Evolutionary conservation across 106 monocot species (phyloP).

Genomic region (Dendrobium officinale): DNA sequence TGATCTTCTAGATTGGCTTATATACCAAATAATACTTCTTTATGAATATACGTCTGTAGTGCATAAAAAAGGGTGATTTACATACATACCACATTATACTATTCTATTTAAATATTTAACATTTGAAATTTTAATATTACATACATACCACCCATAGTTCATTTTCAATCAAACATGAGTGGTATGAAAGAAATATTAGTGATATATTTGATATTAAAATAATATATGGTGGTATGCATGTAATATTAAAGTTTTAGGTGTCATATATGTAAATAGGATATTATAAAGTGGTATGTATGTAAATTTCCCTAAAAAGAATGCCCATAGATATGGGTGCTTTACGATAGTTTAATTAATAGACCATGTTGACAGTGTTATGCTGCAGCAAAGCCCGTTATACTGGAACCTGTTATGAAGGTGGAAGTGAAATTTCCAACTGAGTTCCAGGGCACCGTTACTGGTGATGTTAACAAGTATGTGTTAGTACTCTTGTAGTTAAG

Average conservation of each 20-base stretch:
- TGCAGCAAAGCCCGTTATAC: slow-evolving; percentile 80
- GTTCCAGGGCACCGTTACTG: slow-evolving; percentile 96
- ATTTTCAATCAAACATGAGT: too few relatives aligned
- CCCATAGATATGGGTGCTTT: neutral
- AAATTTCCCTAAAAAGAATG: neutral
- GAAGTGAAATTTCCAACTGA: slow-evolving; percentile 93
- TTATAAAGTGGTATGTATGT: neutral
- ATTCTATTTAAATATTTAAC: too few relatives aligned
- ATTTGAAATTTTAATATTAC: too few relatives aligned
- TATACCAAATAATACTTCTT: neutral
- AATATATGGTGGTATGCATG: too few relatives aligned
- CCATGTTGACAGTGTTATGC: slow-evolving; percentile 60
- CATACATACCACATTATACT: too few relatives aligned
- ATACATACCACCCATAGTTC: neutral
- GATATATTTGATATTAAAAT: too few relatives aligned
- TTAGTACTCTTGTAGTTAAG: neutral
- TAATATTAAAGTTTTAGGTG: neutral
- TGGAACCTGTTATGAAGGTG: slow-evolving; percentile 96
- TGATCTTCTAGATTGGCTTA: neutral
- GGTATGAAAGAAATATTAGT: too few relatives aligned
- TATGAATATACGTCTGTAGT: neutral
- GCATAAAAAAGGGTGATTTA: neutral
- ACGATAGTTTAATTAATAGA: neutral
- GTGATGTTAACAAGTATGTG: slow-evolving; percentile 94
- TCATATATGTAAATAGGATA: too few relatives aligned